Conservation (phyloP, 306 rosid species). For the Mimosa pudica region DNA sequence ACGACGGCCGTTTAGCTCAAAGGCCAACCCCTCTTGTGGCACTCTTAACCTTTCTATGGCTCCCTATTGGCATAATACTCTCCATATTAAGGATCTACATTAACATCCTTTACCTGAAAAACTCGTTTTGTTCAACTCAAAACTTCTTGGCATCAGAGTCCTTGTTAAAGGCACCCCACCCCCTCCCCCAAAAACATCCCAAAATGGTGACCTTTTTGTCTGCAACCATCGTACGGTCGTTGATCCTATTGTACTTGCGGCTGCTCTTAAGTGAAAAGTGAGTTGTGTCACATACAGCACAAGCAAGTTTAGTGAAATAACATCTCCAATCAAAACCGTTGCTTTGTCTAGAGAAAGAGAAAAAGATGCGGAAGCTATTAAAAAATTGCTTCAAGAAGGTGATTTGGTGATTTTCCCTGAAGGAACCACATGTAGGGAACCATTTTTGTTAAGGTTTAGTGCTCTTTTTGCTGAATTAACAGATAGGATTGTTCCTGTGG, state of each 20-base stretch:
- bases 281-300: slow-evolving; percentile 92
- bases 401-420: slow-evolving; percentile 90
- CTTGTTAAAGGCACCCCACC: neutral
- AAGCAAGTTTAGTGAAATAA: slow-evolving; percentile 77
- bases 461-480: slow-evolving; percentile 89
- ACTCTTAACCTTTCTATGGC: neutral
- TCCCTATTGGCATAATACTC: neutral
- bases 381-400: slow-evolving; percentile 75
- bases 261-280: slow-evolving; percentile 50
- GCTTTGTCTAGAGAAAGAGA: slow-evolving; percentile 86
- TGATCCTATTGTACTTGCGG: neutral
- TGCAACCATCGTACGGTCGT: slow-evolving; percentile 2
- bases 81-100: neutral
- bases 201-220: neutral
- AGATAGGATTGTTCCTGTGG: slow-evolving; percentile 84
- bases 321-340: slow-evolving; percentile 87
- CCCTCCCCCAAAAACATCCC: neutral
- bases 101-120: neutral
- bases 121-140: neutral
- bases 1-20: slow-evolving; percentile 1
- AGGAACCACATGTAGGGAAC: slow-evolving; percentile 92
- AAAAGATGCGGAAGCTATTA: slow-evolving; percentile 78
- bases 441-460: slow-evolving; percentile 78
- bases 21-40: neutral
- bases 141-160: neutral